These are phyloP conservation scores for Rhodotorula sp. DNA, from an alignment of 1,284 basidiomycete species.

Conservation along the genomic window DNA sequence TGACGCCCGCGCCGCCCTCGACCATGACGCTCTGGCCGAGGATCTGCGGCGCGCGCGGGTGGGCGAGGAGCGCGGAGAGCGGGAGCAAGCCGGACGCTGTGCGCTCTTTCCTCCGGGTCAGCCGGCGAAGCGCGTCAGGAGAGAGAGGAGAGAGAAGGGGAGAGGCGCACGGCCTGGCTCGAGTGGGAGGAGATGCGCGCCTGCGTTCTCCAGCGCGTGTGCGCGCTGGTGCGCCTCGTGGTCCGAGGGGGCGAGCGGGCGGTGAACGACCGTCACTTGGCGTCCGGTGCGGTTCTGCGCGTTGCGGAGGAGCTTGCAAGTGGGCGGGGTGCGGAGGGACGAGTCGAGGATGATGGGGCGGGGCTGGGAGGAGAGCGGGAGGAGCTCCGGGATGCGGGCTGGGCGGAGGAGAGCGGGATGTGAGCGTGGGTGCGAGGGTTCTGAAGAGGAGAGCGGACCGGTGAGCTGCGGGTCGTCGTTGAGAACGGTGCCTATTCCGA, in stretches of 20 bases:
- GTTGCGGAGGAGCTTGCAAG: constrained; percentile 75
- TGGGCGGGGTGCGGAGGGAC: constrained; percentile 64
- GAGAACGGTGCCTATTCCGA: constrained; percentile 85
- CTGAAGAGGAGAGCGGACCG: constrained; percentile 58
- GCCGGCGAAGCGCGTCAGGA: background rate
- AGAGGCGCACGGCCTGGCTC: background rate
- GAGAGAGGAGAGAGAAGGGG: background rate
- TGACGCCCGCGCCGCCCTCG: constrained; percentile 86
- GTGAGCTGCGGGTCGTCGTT: constrained; percentile 94
- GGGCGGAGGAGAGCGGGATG: constrained; percentile 46
- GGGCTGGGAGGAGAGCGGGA: constrained; percentile 57
- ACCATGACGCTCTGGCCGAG: constrained; percentile 73
- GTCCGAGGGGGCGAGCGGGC: constrained; percentile 55
- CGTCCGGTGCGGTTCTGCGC: constrained; percentile 63
- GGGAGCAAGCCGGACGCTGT: background rate
- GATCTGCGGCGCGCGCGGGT: background rate
- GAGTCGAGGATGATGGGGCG: constrained; percentile 84
- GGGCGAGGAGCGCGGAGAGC: background rate
- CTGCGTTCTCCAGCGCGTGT: constrained; percentile 52
- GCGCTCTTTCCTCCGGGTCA: background rate
- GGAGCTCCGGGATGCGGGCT: constrained; percentile 50
- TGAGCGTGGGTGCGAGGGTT: background rate
- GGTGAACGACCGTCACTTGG: constrained; percentile 66
- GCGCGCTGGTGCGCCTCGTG: constrained; percentile 28
- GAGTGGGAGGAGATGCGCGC: constrained; percentile 56